Conservation (phyloP, 768 basidiomycete species). For the Suillus cothurnatus region DNA sequence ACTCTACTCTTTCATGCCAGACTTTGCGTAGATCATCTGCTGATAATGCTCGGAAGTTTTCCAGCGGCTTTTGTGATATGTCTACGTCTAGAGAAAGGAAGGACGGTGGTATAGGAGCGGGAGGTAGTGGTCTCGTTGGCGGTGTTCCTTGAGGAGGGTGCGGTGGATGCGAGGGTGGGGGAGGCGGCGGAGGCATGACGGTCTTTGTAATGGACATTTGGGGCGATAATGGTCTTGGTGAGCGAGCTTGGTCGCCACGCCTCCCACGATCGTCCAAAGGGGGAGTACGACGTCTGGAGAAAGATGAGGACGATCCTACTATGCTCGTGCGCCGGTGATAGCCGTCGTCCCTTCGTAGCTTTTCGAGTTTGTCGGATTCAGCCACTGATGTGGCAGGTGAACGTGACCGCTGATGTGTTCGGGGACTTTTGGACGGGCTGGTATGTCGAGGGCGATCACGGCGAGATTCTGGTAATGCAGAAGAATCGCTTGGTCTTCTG, state of each 20-base stretch:
- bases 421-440: slow-evolving; percentile 4
- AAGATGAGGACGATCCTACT: neutral
- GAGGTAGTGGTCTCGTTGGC: slow-evolving; percentile 15
- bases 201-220: slow-evolving; percentile 1
- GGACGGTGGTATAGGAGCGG: slow-evolving; percentile 23
- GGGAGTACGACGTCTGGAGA: slow-evolving; percentile 7
- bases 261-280: slow-evolving; percentile 11
- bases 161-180: slow-evolving; percentile 23
- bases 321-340: slow-evolving; percentile 1
- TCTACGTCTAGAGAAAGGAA: neutral
- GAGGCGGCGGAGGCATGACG: slow-evolving; percentile 11
- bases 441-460: slow-evolving; percentile 14
- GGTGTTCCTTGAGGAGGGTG: slow-evolving; percentile 15
- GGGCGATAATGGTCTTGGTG: slow-evolving; percentile 2
- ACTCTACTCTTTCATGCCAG: slow-evolving; percentile 47
- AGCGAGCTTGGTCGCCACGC: slow-evolving; percentile 16
- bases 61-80: neutral
- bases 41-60: slow-evolving; percentile 17
- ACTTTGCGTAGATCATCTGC: slow-evolving; percentile 38
- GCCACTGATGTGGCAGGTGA: slow-evolving; percentile 28
- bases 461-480: neutral
- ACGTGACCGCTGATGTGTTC: slow-evolving; percentile 15
- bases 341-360: slow-evolving; percentile 20
- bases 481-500: slow-evolving; percentile 15
- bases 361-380: slow-evolving; percentile 29